A percentile compares a stretch with the other conserved stretches of the same genome.
Evolutionary conservation across 768 basidiomycete genomes (phyloP).

Genomic region (Trametes punicea): DNA sequence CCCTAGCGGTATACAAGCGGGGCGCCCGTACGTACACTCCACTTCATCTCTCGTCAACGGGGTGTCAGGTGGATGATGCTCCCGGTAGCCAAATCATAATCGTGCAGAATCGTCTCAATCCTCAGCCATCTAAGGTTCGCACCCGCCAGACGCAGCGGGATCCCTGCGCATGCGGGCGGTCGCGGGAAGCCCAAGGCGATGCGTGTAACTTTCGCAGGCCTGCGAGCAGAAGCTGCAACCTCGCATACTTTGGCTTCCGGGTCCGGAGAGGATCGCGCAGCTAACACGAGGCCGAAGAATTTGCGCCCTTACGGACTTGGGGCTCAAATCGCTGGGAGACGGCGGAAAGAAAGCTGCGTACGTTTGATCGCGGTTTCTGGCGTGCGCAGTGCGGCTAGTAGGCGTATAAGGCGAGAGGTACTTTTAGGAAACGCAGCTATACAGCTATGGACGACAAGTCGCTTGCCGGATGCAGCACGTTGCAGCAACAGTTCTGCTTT

Average conservation of each 20-base stretch:
- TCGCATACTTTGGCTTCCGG: background rate
- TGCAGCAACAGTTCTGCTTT: background rate
- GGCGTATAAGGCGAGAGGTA: background rate
- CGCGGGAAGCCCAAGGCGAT: background rate
- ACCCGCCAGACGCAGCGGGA: background rate
- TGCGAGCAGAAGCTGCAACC: background rate
- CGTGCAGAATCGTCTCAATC: no score
- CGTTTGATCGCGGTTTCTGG: background rate
- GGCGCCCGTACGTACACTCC: background rate
- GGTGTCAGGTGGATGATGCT: no score
- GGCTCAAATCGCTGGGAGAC: background rate
- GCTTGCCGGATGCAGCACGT: background rate
- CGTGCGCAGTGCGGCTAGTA: background rate
- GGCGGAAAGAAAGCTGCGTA: background rate
- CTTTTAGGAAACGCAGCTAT: background rate
- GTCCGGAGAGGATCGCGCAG: background rate
- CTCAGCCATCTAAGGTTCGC: background rate
- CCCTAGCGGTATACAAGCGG: background rate
- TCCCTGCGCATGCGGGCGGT: conserved; percentile 6
- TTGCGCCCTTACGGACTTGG: background rate
- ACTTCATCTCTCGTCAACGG: no score
- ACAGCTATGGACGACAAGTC: background rate
- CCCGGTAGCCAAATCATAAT: no score
- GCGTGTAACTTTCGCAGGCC: background rate
- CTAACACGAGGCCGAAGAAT: background rate